A percentile compares a stretch with the other conserved stretches of the same genome.
phyloP scores from a whole-genome alignment of 176 grass and related monocot genomes.

The Cenchrus fungigraminus region DNA sequence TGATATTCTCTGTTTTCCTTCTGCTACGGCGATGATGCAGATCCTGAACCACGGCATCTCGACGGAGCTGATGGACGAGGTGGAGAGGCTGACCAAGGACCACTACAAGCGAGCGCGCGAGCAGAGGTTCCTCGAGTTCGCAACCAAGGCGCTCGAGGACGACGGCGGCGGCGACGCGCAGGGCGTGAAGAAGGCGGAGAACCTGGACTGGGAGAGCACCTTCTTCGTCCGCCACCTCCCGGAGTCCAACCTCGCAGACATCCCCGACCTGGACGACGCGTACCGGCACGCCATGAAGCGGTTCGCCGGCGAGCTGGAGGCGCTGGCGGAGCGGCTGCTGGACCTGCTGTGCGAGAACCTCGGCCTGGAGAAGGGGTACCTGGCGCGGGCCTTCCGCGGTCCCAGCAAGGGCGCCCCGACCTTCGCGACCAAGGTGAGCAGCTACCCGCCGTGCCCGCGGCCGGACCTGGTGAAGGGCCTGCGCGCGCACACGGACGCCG shows the following conservation, averaged over 20 bases:
- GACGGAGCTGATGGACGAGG: constrained; percentile 61
- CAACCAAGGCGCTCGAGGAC: constrained; percentile 48
- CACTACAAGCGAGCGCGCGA: constrained; percentile 74
- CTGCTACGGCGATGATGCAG: not conserved
- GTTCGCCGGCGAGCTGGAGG: constrained; percentile 71
- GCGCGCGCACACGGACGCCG: constrained; percentile 84
- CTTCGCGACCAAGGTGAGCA: constrained; percentile 88
- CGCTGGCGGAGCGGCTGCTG: constrained; percentile 63
- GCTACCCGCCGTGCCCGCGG: constrained; percentile 82
- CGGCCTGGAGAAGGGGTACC: constrained; percentile 60
- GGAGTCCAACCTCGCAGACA: constrained; percentile 53
- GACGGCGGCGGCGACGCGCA: constrained; percentile 14
- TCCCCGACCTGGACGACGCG: constrained; percentile 50
- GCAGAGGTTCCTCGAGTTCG: constrained; percentile 83
- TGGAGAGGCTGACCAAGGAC: constrained; percentile 83
- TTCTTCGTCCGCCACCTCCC: constrained; percentile 88
- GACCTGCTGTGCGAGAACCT: constrained; percentile 79
- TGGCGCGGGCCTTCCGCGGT: constrained; percentile 58
- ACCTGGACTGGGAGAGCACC: constrained; percentile 83
- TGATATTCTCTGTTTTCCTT: not conserved
- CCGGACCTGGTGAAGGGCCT: constrained; percentile 85
- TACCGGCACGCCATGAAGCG: constrained; percentile 68
- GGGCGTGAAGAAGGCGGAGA: constrained; percentile 11
- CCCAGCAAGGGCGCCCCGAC: constrained; percentile 45
- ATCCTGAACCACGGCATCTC: constrained; percentile 81